Conservation (phyloP, 108 stramenopile genomes). For the Seminavis robusta region DNA sequence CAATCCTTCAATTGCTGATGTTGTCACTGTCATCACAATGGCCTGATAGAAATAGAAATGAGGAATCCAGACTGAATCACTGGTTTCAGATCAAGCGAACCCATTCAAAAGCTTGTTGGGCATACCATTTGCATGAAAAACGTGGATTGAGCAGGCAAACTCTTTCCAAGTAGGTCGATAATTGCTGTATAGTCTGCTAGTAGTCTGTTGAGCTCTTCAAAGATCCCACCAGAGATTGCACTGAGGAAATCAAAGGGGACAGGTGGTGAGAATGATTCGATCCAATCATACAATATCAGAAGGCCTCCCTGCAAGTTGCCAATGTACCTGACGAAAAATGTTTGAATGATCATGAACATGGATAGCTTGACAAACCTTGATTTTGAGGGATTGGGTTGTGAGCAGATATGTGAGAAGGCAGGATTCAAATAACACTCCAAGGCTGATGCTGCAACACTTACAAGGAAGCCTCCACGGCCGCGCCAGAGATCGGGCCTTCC, state of each 20-base stretch:
- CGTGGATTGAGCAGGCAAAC: slow-evolving; percentile 45
- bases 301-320: too few species aligned
- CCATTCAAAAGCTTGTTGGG: too few species aligned
- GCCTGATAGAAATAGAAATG: slow-evolving; percentile 1
- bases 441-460: slow-evolving; percentile 3
- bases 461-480: slow-evolving; percentile 24
- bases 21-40: slow-evolving; percentile 33
- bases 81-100: too few species aligned
- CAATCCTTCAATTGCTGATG: slow-evolving; percentile 30
- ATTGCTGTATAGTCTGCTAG: slow-evolving; percentile 18
- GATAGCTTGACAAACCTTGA: slow-evolving; percentile 58
- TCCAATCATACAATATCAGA: too few species aligned
- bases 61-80: not conserved
- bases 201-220: slow-evolving; percentile 38
- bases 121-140: slow-evolving; percentile 56
- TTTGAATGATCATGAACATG: slow-evolving; percentile 55
- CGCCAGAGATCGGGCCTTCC: slow-evolving; percentile 42
- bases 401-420: too few species aligned
- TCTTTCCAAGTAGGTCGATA: slow-evolving; percentile 39
- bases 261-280: too few species aligned
- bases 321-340: slow-evolving; percentile 46
- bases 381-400: slow-evolving; percentile 14
- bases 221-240: slow-evolving; percentile 57
- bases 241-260: too few species aligned
- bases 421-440: too few species aligned